Base-by-base conservation (phyloP, 2,329 filamentous ascomycete genomes). In the Diaporthe sp. region DNA sequence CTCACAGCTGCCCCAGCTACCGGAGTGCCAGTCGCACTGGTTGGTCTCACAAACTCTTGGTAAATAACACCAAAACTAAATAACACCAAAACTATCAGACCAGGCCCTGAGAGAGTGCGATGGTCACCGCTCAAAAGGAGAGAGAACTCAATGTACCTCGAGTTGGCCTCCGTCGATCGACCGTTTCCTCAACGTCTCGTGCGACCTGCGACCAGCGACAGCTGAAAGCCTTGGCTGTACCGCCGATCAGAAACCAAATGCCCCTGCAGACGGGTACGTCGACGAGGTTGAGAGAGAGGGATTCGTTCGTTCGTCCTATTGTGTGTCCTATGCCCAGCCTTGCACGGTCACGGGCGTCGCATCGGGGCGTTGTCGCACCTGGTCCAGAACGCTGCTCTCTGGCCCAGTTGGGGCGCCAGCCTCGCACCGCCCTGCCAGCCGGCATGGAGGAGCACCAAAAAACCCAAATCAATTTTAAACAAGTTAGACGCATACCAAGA, bases 171-270 rank as follows among this genome's bases (percentile, higher is more conserved):
- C 63, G 63, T 68, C 63, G n/a, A 30, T 15, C 27, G 15, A 68
- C 63, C 63, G 63, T 68, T 53, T 68, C 35, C 47, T 15, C 47
- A 68, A 68, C 63, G 63, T 68, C 63, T 68, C 63, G 63, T 68
- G 63, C 47, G 32, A 68, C 63, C 44, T 25, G 12, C 32, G 63
- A 68, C 63, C 44, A 17, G 12, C 32, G 63, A 51, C 63, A 53
- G 63, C 63, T 68, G 63, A 68, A 53, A 68, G 63, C 47, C 63
- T 68, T 68, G 63, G 63, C 63, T 66, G 44, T 53, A 68, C 63
- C n/a, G 63, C 63, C 63, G 63, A 68, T 68, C 63, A 53, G 63
- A 68, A 68, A 68, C 63, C 47, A 53, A 19, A 39, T 13, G 7
- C 47, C 61, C 63, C 63, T 68, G 63, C 47, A 68, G 63, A n/a